Base-by-base conservation (phyloP, 805 yeast species). In the Candida wancherniae region DNA sequence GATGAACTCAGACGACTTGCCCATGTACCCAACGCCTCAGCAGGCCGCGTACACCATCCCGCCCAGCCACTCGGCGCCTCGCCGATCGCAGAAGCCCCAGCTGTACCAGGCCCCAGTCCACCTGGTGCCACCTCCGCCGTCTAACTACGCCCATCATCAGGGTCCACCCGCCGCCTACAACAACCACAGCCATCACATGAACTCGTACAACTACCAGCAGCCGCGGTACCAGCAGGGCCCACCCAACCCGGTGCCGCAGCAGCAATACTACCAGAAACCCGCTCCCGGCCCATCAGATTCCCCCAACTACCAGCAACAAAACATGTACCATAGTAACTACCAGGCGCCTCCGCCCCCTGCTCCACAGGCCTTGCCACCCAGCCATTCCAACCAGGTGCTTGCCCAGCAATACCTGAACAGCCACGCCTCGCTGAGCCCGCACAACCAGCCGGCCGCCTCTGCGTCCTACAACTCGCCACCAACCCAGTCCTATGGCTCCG, bases 21-120 rank as follows among this genome's bases (percentile, higher is more conserved):
- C 72, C 14, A 45, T 55, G 47, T 63, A 62, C 43, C 72, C 71
- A 5, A 66, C 72, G 15, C 72, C 71, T 2, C 64, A 57, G 30
- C 69, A 66, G 48, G 68, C 67, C 5, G 51, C 66, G 5, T 41
- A 45, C 28, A 29, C 34, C 15, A 24, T 37, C 18, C 39, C 40
- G 21, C 16, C 38, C 33, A 23, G 19, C 12, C 22, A 14, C 4
- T 22, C 15, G 18, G 12, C 28, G 9, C 27, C 12, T 29, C 37
- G 37, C 26, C 14, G 37, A 14, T 6, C 14, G 14, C 21, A 26
- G 16, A 27, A 27, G 24, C 37, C 44, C 22, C 30, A 42, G 8
- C 33, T 22, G 11, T 31, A 33, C 20, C 38, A 27, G 25, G 36
- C 25, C n/a, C n/a, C n/a, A n/a, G n/a, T n/a, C n/a, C n/a, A n/a